Conservation (phyloP, 2,329 filamentous ascomycete genomes). For the Calonectria honghensis region DNA sequence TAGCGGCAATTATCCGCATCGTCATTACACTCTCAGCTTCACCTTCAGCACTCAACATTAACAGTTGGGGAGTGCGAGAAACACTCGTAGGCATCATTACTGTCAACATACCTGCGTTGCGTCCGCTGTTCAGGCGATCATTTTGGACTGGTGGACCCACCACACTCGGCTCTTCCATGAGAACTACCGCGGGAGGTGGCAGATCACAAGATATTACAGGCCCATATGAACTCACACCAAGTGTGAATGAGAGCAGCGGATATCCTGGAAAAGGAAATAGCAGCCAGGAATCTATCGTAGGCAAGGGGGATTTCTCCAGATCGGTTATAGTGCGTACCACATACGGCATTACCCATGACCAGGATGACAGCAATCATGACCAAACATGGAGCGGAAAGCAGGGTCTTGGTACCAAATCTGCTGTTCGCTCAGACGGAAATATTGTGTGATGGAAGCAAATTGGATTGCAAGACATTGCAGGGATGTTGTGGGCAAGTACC, state of each 20-base stretch:
- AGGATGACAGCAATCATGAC: neutral
- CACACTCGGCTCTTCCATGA: constrained; percentile 21
- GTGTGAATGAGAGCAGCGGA: constrained; percentile 1
- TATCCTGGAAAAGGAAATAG: constrained; percentile 30
- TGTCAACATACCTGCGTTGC: constrained; percentile 55
- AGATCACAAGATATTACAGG: constrained; percentile 40
- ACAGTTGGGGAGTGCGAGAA: constrained; percentile 54
- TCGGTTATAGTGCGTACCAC: constrained; percentile 42
- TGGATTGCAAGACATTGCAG: neutral
- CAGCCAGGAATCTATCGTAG: constrained; percentile 46
- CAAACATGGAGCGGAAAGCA: neutral
- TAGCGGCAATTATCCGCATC: constrained; percentile 50
- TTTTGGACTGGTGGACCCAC: constrained; percentile 38
- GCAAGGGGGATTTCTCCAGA: constrained; percentile 8
- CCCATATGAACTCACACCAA: constrained; percentile 45
- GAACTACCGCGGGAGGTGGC: constrained; percentile 20
- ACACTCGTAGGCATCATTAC: constrained; percentile 63
- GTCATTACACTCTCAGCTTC: constrained; percentile 49
- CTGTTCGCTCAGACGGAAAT: neutral
- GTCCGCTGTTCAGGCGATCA: constrained; percentile 36
- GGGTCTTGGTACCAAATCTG: constrained; percentile 2
- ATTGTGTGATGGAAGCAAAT: neutral
- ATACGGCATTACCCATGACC: constrained; percentile 40
- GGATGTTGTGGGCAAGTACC: neutral
- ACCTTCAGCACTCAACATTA: constrained; percentile 51